These are phyloP conservation scores for Pichia sp. DNA, from an alignment of 1,139 yeast genomes.

Conservation along the genomic window DNA sequence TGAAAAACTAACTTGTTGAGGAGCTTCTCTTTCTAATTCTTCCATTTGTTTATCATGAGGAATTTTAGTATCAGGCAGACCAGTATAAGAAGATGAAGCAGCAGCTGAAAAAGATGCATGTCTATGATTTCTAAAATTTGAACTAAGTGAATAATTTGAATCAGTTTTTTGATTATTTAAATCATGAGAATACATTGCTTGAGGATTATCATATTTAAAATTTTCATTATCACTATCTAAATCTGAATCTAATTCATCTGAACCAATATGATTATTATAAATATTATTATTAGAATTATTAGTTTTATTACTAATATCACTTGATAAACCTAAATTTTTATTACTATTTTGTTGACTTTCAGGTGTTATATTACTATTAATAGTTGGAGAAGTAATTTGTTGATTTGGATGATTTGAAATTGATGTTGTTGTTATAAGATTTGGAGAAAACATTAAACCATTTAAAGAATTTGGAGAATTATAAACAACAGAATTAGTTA, in stretches of 20 bases:
- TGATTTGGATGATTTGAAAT: constrained; percentile 14
- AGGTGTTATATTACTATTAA: constrained; percentile 9
- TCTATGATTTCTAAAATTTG: constrained; percentile 32
- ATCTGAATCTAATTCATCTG: constrained; percentile 19
- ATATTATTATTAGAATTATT: neutral
- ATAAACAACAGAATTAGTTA: constrained; percentile 5
- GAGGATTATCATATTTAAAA: constrained; percentile 11
- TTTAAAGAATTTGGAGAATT: constrained; percentile 13
- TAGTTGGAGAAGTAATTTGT: too few relatives aligned
- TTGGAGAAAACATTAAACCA: constrained; percentile 12
- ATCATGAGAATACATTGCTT: constrained; percentile 11
- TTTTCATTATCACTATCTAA: constrained; percentile 12
- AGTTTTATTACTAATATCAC: too few relatives aligned
- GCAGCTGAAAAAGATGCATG: constrained; percentile 84
- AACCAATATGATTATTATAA: constrained; percentile 1
- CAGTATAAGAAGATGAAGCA: constrained; percentile 63
- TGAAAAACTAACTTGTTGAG: constrained; percentile 69
- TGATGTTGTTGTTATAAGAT: constrained; percentile 7
- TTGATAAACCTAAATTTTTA: neutral
- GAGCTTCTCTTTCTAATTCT: constrained; percentile 33
- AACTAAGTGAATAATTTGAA: neutral
- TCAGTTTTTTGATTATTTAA: neutral
- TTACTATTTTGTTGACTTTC: constrained; percentile 8
- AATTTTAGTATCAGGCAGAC: constrained; percentile 30
- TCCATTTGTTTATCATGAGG: constrained; percentile 18